Evolutionary conservation across 2,329 filamentous ascomycete species (phyloP).

Genomic region (Aureobasidium sp.): DNA sequence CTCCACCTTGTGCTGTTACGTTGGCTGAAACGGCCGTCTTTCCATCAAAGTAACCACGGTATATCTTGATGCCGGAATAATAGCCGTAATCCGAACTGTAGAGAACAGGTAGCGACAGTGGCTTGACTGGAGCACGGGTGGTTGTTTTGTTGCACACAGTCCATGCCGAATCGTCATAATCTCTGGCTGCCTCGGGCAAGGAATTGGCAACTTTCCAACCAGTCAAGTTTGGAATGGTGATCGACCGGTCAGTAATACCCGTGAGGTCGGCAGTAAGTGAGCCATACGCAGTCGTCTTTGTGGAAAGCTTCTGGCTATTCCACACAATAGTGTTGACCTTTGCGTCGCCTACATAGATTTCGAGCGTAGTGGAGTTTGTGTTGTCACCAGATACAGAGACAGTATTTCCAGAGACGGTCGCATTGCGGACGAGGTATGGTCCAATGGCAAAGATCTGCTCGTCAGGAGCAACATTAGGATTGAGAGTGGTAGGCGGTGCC

Average conservation of each 20-base stretch:
- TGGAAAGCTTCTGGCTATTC: slow-evolving; percentile 32
- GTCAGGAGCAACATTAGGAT: slow-evolving; percentile 39
- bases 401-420: slow-evolving; percentile 30
- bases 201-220: slow-evolving; percentile 44
- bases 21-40: slow-evolving; percentile 31
- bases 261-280: slow-evolving; percentile 29
- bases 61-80: slow-evolving; percentile 36
- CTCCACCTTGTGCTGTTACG: slow-evolving; percentile 48
- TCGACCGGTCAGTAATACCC: slow-evolving; percentile 22
- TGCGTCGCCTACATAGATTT: slow-evolving; percentile 35
- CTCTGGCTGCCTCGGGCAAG: slow-evolving; percentile 40
- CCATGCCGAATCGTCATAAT: slow-evolving; percentile 46
- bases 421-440: slow-evolving; percentile 36
- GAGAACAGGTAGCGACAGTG: slow-evolving; percentile 35
- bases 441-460: slow-evolving; percentile 41
- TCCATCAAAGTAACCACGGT: slow-evolving; percentile 36
- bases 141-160: slow-evolving; percentile 31
- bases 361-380: slow-evolving; percentile 31
- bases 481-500: slow-evolving; percentile 42
- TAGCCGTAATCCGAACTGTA: slow-evolving; percentile 38
- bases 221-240: slow-evolving; percentile 36
- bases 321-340: slow-evolving; percentile 29
- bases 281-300: slow-evolving; percentile 31
- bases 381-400: slow-evolving; percentile 32
- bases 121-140: slow-evolving; percentile 32